Evolutionary conservation across 495 filamentous ascomycete species (phyloP).

Genomic region (Aspergillus indologenus): DNA sequence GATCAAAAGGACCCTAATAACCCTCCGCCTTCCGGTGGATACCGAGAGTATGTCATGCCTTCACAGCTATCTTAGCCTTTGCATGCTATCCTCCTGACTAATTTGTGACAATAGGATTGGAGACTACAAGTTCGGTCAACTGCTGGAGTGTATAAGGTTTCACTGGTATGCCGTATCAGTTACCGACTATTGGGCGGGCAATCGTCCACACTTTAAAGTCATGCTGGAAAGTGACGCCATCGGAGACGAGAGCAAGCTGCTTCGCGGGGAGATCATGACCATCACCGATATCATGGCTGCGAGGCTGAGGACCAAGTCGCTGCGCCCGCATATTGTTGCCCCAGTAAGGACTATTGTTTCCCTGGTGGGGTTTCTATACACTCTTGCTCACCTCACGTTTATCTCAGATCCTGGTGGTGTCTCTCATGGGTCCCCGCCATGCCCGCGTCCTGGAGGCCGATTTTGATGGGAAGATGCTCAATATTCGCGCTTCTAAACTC

Average conservation of each 20-base stretch:
- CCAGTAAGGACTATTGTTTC: constrained; percentile 7
- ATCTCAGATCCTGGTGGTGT: constrained; percentile 1
- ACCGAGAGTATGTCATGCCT: neutral
- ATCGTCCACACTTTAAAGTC: constrained; percentile 3
- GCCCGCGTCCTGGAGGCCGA: constrained; percentile 1
- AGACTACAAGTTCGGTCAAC: constrained; percentile 4
- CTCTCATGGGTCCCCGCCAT: constrained; percentile 3
- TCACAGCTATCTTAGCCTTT: neutral
- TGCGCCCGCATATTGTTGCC: constrained; percentile 8
- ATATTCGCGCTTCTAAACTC: neutral
- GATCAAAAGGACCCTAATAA: neutral
- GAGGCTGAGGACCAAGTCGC: constrained; percentile 7
- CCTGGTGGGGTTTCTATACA: neutral
- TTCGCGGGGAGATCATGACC: constrained; percentile 12
- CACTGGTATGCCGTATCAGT: constrained; percentile 1
- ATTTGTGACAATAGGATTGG: neutral
- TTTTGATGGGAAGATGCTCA: neutral
- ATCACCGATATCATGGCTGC: constrained; percentile 11
- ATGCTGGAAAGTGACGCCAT: constrained; percentile 6
- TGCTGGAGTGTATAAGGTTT: constrained; percentile 2
- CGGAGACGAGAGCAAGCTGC: constrained; percentile 7
- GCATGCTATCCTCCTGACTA: neutral
- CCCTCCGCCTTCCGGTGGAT: neutral
- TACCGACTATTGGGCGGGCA: neutral
- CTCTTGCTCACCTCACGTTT: neutral